A percentile compares a stretch with the other conserved stretches of the same genome.
Evolutionary conservation across 805 yeast genomes (phyloP).

Genomic region (Debaryomyces prosopidis): DNA sequence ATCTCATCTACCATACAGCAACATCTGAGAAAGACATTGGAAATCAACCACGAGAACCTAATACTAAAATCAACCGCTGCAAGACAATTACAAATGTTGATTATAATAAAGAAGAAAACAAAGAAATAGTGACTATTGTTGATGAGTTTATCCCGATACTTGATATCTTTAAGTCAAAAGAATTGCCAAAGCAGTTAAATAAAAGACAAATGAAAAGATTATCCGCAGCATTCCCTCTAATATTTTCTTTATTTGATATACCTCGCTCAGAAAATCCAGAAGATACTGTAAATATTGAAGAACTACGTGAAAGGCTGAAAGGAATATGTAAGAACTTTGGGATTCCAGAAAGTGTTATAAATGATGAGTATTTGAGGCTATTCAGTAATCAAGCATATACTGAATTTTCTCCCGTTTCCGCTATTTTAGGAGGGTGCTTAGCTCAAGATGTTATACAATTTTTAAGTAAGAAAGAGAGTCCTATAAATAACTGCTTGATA

Average conservation of each 20-base stretch:
- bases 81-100: constrained; percentile 34
- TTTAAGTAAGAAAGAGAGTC: constrained; percentile 71
- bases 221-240: constrained; percentile 58
- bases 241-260: constrained; percentile 57
- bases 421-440: constrained; percentile 84
- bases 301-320: constrained; percentile 27
- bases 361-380: constrained; percentile 40
- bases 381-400: constrained; percentile 52
- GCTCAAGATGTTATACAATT: constrained; percentile 90
- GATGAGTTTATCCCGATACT: constrained; percentile 39
- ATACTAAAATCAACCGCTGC: constrained; percentile 52
- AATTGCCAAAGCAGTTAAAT: constrained; percentile 42
- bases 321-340: constrained; percentile 31
- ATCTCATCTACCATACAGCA: constrained; percentile 65
- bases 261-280: constrained; percentile 24
- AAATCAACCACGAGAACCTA: constrained; percentile 35
- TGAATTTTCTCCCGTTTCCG: constrained; percentile 81
- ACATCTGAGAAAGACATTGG: constrained; percentile 53
- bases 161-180: constrained; percentile 32
- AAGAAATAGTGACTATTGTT: constrained; percentile 41
- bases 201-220: constrained; percentile 49
- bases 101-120: constrained; percentile 35
- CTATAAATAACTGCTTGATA: constrained; percentile 77
- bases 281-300: constrained; percentile 21
- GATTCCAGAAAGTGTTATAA: constrained; percentile 46